These are phyloP conservation scores for Eucalyptus curtisii DNA, from an alignment of 345 rosid species.

Conservation along the genomic window DNA sequence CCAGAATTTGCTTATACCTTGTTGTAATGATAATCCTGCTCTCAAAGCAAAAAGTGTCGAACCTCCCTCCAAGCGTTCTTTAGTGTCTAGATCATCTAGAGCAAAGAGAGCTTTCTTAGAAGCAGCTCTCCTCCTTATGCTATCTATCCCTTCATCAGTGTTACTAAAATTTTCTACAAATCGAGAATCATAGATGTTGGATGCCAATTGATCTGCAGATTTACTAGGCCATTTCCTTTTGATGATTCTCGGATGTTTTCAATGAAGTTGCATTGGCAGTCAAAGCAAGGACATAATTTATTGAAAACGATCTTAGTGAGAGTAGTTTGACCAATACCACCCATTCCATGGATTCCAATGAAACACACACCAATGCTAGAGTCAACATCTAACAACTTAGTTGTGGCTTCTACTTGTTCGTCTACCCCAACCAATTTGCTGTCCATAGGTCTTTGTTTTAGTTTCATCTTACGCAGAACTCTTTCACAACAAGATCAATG, in stretches of 20 bases:
- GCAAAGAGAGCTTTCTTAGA: neutral
- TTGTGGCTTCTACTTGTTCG: neutral
- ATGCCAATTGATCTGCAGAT: accelerated
- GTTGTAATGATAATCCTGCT: neutral
- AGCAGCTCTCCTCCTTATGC: neutral
- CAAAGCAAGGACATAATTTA: neutral
- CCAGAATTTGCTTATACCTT: neutral
- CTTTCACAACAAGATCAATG: neutral
- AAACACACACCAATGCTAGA: neutral
- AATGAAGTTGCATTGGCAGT: neutral
- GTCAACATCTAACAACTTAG: neutral
- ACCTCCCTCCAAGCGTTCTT: neutral
- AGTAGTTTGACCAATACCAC: neutral
- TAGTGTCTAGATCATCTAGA: neutral
- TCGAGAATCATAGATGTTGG: neutral
- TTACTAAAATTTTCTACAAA: neutral
- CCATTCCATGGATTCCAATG: neutral
- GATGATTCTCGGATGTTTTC: neutral
- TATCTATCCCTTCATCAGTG: neutral
- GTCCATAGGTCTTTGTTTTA: neutral
- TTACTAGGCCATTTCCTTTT: neutral
- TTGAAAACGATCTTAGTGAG: neutral
- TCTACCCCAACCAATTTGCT: neutral
- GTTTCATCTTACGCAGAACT: accelerated
- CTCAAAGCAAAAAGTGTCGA: accelerated